Percentiles rank a stretch among this genome's conserved stretches.
These are phyloP conservation scores for Quercus phellos DNA, from an alignment of 331 rosid species.

Conservation along the genomic window DNA sequence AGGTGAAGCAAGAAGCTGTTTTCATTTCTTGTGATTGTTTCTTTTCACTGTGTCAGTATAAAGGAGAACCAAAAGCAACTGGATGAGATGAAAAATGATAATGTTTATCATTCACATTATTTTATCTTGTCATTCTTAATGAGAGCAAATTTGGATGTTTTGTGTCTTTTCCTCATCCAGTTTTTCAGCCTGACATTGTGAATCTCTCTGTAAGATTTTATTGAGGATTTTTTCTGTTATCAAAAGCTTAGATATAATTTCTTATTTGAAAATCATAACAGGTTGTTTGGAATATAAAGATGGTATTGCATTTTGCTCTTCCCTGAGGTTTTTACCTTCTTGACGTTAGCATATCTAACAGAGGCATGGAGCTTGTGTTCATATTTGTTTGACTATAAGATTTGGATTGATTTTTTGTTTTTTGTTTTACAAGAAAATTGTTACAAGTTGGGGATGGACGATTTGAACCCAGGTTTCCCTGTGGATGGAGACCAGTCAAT, in stretches of 20 bases:
- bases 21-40: background rate
- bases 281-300: background rate
- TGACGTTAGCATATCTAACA: background rate
- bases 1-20: background rate
- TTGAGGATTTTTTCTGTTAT: background rate
- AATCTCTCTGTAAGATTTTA: background rate
- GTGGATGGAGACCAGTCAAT: too few relatives aligned
- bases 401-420: background rate
- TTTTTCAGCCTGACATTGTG: background rate
- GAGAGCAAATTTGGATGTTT: background rate
- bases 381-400: constrained; percentile 1
- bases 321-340: background rate
- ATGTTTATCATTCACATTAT: background rate
- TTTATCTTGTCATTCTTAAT: background rate
- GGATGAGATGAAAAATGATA: background rate
- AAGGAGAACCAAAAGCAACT: background rate
- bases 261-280: background rate
- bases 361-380: background rate
- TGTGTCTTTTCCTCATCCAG: background rate
- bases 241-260: background rate
- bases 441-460: too few relatives aligned
- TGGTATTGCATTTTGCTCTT: background rate
- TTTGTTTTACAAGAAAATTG: too few relatives aligned
- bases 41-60: background rate
- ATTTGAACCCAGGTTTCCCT: too few relatives aligned